These are phyloP conservation scores for Aspergillus melleus DNA, from an alignment of 2,329 filamentous ascomycete species.

Conservation along the genomic window DNA sequence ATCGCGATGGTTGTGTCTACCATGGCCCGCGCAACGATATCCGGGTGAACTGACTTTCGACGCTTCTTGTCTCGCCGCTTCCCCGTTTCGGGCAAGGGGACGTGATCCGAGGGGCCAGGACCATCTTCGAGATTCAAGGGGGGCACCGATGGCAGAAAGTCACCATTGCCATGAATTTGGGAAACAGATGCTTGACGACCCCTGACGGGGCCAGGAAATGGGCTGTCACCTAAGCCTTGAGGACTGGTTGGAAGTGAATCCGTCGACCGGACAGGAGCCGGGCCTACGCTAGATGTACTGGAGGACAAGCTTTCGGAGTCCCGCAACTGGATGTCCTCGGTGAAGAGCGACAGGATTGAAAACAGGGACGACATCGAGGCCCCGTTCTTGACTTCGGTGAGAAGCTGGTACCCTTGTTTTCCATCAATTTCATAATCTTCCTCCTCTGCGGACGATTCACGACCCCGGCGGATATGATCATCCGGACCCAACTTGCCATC, in stretches of 20 bases:
- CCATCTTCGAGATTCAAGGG: conserved; percentile 68
- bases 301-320: conserved; percentile 59
- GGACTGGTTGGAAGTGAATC: conserved; percentile 44
- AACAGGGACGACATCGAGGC: conserved; percentile 98
- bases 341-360: conserved; percentile 95
- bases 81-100: conserved; percentile 23
- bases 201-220: conserved; percentile 20
- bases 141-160: conserved; percentile 63
- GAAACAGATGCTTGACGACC: conserved; percentile 21
- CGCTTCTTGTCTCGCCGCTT: conserved; percentile 33
- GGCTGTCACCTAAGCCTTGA: conserved; percentile 28
- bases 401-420: conserved; percentile 85
- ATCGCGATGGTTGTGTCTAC: conserved; percentile 98
- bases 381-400: conserved; percentile 97
- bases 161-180: conserved; percentile 26
- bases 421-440: conserved; percentile 63
- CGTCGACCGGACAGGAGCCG: conserved; percentile 30
- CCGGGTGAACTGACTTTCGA: conserved; percentile 80
- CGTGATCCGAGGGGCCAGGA: conserved; percentile 26
- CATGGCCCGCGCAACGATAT: conserved; percentile 93
- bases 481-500: conserved; percentile 38
- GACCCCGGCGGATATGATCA: conserved; percentile 39
- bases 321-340: conserved; percentile 83
- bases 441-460: conserved; percentile 65
- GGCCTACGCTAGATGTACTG: conserved; percentile 34